phyloP scores from a whole-genome alignment of 345 rosid species.

The Salix koriyanagi region DNA sequence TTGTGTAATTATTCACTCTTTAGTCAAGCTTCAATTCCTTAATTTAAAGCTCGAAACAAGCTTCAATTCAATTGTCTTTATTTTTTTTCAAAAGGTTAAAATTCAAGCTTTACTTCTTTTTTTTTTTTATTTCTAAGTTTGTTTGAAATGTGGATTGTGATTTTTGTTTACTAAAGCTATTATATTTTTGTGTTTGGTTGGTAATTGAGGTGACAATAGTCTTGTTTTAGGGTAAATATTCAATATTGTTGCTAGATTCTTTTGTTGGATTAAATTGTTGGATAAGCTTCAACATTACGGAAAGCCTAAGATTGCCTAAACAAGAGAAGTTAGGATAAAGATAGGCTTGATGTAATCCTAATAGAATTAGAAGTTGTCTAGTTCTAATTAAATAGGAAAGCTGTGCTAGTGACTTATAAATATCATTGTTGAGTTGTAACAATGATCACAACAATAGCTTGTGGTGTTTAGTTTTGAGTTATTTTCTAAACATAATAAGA shows the following conservation, averaged over 20 bases:
- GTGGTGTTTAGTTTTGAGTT: too few species aligned
- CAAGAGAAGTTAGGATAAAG: too few species aligned
- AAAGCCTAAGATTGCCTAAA: too few species aligned
- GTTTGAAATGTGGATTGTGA: neutral
- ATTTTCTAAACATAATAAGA: too few species aligned
- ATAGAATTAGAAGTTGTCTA: too few species aligned
- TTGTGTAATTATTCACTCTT: neutral
- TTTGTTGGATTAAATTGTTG: neutral
- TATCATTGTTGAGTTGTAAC: too few species aligned
- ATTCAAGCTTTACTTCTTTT: neutral
- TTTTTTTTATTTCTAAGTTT: neutral
- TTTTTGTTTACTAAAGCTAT: neutral
- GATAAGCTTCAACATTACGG: too few species aligned
- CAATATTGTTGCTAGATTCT: neutral
- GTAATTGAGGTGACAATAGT: neutral
- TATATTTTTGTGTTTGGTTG: neutral
- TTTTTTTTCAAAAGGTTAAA: neutral
- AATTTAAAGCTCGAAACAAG: neutral
- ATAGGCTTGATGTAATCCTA: too few species aligned
- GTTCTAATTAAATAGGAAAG: too few species aligned
- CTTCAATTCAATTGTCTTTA: neutral
- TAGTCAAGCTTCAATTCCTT: neutral
- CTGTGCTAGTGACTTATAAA: too few species aligned
- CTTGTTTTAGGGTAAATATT: neutral
- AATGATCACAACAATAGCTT: too few species aligned